These are phyloP conservation scores for Trapa incisa DNA, from an alignment of 345 rosid genomes.

Conservation along the genomic window DNA sequence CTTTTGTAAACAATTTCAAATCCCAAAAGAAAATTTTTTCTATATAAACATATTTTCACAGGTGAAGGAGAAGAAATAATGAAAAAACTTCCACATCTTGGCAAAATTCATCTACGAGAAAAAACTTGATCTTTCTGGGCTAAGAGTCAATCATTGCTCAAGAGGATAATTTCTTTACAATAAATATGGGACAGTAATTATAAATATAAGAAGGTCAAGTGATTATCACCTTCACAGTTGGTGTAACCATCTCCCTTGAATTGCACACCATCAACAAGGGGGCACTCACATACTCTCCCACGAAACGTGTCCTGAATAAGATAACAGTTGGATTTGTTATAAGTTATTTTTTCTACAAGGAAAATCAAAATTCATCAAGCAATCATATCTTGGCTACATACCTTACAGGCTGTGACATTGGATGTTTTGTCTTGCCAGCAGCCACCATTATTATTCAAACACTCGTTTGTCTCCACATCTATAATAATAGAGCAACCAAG, in stretches of 20 bases:
- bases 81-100: not conserved
- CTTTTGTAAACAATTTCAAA: not conserved
- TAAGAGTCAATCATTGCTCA: not conserved
- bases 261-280: conserved; percentile 81
- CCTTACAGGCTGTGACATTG: conserved; percentile 94
- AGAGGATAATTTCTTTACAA: not conserved
- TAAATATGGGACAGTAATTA: not conserved
- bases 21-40: too few species aligned
- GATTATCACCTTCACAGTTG: conserved; percentile 64
- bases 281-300: conserved; percentile 90
- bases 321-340: not conserved
- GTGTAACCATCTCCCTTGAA: conserved; percentile 96
- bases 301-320: conserved; percentile 81
- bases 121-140: too few species aligned
- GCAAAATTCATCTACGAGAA: not conserved
- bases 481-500: conserved; percentile 11
- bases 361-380: not conserved
- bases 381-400: conserved; percentile 14
- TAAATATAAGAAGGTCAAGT: not conserved
- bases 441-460: conserved; percentile 85
- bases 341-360: not conserved
- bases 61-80: not conserved
- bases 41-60: not conserved
- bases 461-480: conserved; percentile 95
- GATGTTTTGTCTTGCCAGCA: conserved; percentile 83